Evolutionary conservation across 2,329 filamentous ascomycete species (phyloP), one percentile per base, ranked within the genome.

Genomic region (Cercospora sp.): DNA sequence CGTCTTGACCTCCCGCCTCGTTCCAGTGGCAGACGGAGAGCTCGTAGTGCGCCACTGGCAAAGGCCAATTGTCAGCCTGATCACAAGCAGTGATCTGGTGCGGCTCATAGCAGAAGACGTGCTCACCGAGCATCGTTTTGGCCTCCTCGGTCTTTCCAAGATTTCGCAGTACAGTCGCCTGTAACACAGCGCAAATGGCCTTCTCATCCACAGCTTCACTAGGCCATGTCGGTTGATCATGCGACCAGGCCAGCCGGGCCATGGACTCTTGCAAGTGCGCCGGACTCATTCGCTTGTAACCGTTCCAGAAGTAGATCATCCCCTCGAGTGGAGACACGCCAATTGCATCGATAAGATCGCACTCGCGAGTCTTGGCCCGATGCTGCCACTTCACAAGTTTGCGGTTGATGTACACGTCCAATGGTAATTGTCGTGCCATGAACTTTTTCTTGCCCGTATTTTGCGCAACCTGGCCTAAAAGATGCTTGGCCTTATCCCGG

Each of bases 221-320:
- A 5, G 76, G 78, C 85, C 85, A 87, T 18, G 78, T 77, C 49
- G 81, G 79, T 66, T 85, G 85, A 40, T 84, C 84, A 74, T 83
- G 80, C 26, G 87, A 89, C 81, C 93, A 97, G 0, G 83, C 82
- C 10, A 97, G 80, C n/a, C 86, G 85, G 0, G 78, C 80, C 43
- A 92, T 78, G 0, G 89, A 91, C 51, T 83, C 81, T 59, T 90
- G 82, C 13, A 97, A 82, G 68, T 94, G 87, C 0, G 81, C 81
- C 0, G 81, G 74, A 2, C 86, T 83, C 92, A 97, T 96, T 65
- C 93, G 88, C 80, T 92, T 94, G 74, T 88, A 89, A 0, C 94
- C 94, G 76, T 92, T 94, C 94, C 94, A 98, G 74, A 98, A 88
- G 78, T 94, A 97, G 12, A 91, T 89, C 91, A 98, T 97, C 82